These are phyloP conservation scores for Cetraspora pellucida DNA, from an alignment of 192 early-diverging fungal species.

Conservation along the genomic window DNA sequence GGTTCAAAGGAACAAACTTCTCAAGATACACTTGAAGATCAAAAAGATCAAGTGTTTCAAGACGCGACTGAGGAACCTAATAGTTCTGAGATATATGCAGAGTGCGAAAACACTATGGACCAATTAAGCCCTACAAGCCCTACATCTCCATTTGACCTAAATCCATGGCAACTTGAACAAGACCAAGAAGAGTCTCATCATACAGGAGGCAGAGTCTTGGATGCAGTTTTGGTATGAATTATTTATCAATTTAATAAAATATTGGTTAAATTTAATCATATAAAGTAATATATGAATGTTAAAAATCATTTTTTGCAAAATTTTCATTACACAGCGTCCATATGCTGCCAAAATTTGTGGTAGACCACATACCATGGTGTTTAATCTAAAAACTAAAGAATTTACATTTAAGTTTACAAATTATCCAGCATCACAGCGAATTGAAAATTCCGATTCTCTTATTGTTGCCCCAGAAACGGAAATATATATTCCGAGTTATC, in stretches of 20 bases:
- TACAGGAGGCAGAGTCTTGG: slow-evolving; percentile 74
- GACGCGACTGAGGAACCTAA: neutral
- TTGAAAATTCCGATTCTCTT: slow-evolving; percentile 20
- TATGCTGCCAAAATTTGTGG: slow-evolving; percentile 80
- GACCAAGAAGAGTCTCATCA: slow-evolving; percentile 51
- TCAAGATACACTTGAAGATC: too few species aligned
- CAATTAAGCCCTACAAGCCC: slow-evolving; percentile 41
- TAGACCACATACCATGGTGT: slow-evolving; percentile 57
- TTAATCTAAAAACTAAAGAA: slow-evolving; percentile 60
- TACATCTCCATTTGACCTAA: slow-evolving; percentile 60
- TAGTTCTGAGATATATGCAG: neutral
- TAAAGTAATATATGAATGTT: slow-evolving; percentile 3
- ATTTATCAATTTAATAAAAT: neutral
- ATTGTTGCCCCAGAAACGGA: slow-evolving; percentile 54
- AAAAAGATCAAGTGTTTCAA: neutral
- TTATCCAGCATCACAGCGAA: slow-evolving; percentile 39
- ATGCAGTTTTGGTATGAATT: slow-evolving; percentile 68
- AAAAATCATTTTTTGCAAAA: neutral
- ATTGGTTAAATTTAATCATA: neutral
- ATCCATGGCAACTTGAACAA: slow-evolving; percentile 36
- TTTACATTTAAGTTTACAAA: slow-evolving; percentile 66
- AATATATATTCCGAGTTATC: slow-evolving; percentile 75
- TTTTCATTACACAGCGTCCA: slow-evolving; percentile 54
- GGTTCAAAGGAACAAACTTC: too few species aligned
- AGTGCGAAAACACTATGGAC: neutral